Base-by-base conservation (phyloP, 768 basidiomycete species). In the Neoboletus brunneissimus region DNA sequence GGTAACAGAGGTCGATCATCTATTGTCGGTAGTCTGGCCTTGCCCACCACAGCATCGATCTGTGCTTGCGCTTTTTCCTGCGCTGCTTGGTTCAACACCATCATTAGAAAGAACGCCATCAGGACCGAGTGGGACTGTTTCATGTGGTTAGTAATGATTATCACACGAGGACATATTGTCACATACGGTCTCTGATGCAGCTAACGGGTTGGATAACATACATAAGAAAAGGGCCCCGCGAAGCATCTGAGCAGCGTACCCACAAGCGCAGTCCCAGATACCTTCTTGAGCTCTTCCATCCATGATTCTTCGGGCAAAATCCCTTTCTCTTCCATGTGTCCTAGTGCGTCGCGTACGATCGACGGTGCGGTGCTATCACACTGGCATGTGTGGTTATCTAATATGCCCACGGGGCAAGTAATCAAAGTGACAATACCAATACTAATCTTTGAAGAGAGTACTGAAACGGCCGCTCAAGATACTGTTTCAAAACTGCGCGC, bases 1-100 rank as follows among this genome's bases (percentile, higher is more conserved):
- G 58, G 58, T 3, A 59, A 29, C 13, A 37, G 35, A 2, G 57
- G 51, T 35, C 58, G 57, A 45, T 59, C 58, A 11, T 60, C 25
- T 22, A 60, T 44, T 3, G 58, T 49, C 1, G 58, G 58, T 10
- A 59, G 20, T 34, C 58, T 54, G 2, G 20, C 31, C 5, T 31
- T 54, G 2, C 58, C 57, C n/a, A 59, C 37, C 6, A 49, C 47
- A 35, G 46, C n/a, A 23, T 59, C 58, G 0, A 59, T 60, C 18
- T 59, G 51, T 9, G 51, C 42, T 25, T 60, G 58, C 0, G 58
- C 58, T 4, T 54, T 60, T n/a, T 40, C 51, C 32, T 59, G 58
- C 10, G 20, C 38, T 9, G 12, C 12, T 1, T 47, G 58, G 12
- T 59, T 40, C 41, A 60, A 2, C 27, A 54, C 42, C 58, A 59